A percentile compares a stretch with the other conserved stretches of the same genome.
Conservation (phyloP, 1,284 basidiomycete species). For the Peniophora sp. region DNA sequence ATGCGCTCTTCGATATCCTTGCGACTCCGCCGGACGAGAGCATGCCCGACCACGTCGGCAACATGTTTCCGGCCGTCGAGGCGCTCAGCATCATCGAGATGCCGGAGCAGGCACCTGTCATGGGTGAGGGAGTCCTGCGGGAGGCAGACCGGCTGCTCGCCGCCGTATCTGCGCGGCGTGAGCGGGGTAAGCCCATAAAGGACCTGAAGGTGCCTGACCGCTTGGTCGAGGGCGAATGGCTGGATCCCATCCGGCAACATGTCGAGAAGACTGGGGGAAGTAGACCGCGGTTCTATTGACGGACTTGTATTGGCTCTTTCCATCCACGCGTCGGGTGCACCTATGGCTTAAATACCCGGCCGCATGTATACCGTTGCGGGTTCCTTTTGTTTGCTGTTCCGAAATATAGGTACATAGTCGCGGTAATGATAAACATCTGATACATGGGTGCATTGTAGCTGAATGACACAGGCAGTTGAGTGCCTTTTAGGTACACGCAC, state of each 20-base stretch:
- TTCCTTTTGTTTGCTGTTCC: no score
- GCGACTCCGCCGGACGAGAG: background rate
- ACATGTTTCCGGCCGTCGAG: background rate
- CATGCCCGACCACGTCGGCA: no score
- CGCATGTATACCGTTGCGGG: no score
- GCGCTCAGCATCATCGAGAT: conserved; percentile 1
- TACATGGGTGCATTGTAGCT: no score
- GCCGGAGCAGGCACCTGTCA: background rate
- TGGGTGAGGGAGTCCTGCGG: background rate
- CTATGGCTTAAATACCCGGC: no score
- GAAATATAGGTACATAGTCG: no score
- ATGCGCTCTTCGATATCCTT: background rate
- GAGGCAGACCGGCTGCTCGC: background rate
- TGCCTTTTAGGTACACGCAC: no score
- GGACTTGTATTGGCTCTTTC: no score
- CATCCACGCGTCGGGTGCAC: no score
- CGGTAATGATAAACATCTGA: no score
- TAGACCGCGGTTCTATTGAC: background rate
- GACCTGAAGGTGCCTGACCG: background rate
- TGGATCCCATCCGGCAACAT: background rate
- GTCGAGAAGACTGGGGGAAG: background rate
- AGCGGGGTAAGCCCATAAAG: background rate
- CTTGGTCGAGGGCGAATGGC: background rate
- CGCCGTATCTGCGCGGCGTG: background rate
- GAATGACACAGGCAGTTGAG: no score